A percentile compares a stretch with the other conserved stretches of the same genome.
phyloP scores from a whole-genome alignment of 2,329 filamentous ascomycete genomes.

The Chrysoporthe cubensis region DNA sequence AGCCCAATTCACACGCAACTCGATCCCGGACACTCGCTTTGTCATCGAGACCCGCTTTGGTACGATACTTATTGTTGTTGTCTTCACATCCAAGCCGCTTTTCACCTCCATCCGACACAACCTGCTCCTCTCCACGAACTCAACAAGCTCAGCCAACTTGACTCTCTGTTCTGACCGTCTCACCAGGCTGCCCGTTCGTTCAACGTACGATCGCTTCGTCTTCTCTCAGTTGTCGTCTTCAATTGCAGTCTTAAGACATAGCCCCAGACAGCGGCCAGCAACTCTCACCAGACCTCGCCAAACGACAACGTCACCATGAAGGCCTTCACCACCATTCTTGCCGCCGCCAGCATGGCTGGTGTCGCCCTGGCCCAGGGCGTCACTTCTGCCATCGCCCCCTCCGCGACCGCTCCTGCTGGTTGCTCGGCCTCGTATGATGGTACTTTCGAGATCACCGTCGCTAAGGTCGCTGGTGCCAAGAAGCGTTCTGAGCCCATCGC shows the following conservation, averaged over 20 bases:
- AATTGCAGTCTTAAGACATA: background rate
- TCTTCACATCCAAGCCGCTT: background rate
- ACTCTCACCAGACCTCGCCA: background rate
- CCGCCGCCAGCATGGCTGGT: slow-evolving; percentile 46
- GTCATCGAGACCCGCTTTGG: slow-evolving; percentile 20
- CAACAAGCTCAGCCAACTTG: background rate
- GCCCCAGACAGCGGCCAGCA: background rate
- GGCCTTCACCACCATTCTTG: slow-evolving; percentile 37
- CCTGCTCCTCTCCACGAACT: background rate
- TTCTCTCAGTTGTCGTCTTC: slow-evolving; percentile 1
- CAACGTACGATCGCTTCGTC: background rate
- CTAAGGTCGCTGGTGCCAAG: slow-evolving; percentile 43
- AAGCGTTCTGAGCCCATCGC: slow-evolving; percentile 37
- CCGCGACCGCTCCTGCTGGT: slow-evolving; percentile 49
- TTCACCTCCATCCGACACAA: slow-evolving; percentile 4
- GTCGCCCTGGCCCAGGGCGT: slow-evolving; percentile 49
- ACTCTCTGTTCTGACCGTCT: slow-evolving; percentile 13
- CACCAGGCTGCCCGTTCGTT: slow-evolving; percentile 4
- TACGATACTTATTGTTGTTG: slow-evolving; percentile 10
- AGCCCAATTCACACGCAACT: background rate
- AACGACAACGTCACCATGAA: slow-evolving; percentile 39
- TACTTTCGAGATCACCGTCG: slow-evolving; percentile 62
- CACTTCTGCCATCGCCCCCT: slow-evolving; percentile 48
- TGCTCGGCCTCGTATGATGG: slow-evolving; percentile 57
- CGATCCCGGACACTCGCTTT: slow-evolving; percentile 25